phyloP scores from a whole-genome alignment of 208 protist species.

The Crithidia bombi region DNA sequence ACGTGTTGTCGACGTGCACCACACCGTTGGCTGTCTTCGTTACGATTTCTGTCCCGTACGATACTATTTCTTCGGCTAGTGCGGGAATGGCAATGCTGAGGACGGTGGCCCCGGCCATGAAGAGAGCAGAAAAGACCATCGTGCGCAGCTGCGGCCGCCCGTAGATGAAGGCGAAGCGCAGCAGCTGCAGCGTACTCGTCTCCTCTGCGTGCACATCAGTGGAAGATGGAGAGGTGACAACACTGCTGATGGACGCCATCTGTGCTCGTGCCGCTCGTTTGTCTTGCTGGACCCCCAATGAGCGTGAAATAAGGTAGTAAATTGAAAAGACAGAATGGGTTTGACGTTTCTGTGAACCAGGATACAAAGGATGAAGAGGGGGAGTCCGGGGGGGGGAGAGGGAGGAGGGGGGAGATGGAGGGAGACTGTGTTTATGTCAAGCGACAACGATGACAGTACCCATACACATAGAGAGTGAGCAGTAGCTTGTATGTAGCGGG shows the following conservation, averaged over 20 bases:
- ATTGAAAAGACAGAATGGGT: background rate
- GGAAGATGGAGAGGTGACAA: background rate
- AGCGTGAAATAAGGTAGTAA: background rate
- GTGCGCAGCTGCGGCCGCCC: slow-evolving; percentile 38
- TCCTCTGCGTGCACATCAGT: background rate
- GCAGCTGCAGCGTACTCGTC: slow-evolving; percentile 11
- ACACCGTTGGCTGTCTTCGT: slow-evolving; percentile 8
- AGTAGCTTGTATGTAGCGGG: too few species aligned
- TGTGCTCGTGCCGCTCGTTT: background rate
- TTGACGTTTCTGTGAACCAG: background rate
- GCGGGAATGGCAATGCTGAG: slow-evolving; percentile 49
- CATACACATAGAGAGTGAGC: too few species aligned
- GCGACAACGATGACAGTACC: too few species aligned
- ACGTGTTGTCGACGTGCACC: slow-evolving; percentile 1
- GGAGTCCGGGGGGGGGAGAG: too few species aligned
- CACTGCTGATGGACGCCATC: background rate
- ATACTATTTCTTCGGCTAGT: slow-evolving; percentile 53
- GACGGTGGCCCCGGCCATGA: slow-evolving; percentile 50
- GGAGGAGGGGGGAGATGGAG: too few species aligned
- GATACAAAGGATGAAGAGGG: too few species aligned
- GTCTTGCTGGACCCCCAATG: too few species aligned
- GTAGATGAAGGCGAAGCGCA: slow-evolving; percentile 51
- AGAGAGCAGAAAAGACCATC: slow-evolving; percentile 36
- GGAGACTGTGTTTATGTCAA: too few species aligned
- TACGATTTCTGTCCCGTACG: slow-evolving; percentile 32